Base-by-base conservation (phyloP, 139 green algal genomes). In the Bryopsis sp. region DNA sequence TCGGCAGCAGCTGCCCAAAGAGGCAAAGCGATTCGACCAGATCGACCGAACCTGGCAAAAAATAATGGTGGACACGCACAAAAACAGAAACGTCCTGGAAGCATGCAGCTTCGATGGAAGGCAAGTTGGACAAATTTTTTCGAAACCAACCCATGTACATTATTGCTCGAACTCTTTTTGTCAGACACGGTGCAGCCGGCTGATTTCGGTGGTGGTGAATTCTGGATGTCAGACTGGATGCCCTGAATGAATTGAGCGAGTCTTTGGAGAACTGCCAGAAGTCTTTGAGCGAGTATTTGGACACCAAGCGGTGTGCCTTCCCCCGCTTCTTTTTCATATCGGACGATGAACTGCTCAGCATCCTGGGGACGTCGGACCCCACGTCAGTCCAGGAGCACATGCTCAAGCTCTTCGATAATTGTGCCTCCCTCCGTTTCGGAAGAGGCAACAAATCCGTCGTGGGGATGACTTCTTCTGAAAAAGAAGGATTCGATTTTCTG, bases 401-500 rank as follows among this genome's bases (percentile, higher is more conserved):
- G 88, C 81, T 96, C 15, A 96, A 96, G 86, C 81, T 96, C 7
- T 96, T 92, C 74, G 89, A 96, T 82, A 96, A 96, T 76, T 93
- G 86, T 57, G 86, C 86, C 74, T 61, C 70, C 8, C 74, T 95
- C 22, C 81, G 74, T 38, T 95, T 96, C 72, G 87, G 77, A 1
- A 74, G 86, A 61, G 84, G 84, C 70, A 91, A 93, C 78, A 92
- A 93, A 79, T 83, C 47, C 62, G 82, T 94, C n/a, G 68, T 80
- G 6, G 89, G 89, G 70, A 93, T 96, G 88, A 82, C 72, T 19
- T 89, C 79, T 39, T 85, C 76, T 47, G 88, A 96, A 80, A 85
- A 86, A 24, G 89, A 96, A 79, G 70, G 68, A n/a, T 93, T 93
- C 54, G 78, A 90, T 4, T 92, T 96, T 76, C 60, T 73, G 7